Evolutionary conservation across 192 early-diverging fungal genomes (phyloP), one percentile per base, ranked within the genome.

Genomic region (Oehlia diaphana): DNA sequence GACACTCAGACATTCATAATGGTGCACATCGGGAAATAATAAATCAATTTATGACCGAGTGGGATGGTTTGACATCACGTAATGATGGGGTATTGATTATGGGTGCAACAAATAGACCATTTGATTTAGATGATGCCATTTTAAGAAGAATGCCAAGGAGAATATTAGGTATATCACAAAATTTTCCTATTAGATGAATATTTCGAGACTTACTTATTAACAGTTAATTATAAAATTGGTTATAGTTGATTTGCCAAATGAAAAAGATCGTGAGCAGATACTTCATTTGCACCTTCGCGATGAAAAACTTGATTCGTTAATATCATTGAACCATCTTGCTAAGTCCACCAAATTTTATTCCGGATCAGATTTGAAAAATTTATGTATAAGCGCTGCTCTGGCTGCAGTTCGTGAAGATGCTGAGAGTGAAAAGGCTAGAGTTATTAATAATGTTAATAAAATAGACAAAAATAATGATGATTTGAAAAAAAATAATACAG

Each of bases 21-120:
- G 86, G 90, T 42, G 91, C 85, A 83, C 92, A 92, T 63, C 91
- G 91, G 66, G 94, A 96, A 82, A 92, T 93, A 2, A 87, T 97
- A 81, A 97, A 97, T 72, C 95, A 99, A 84, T 96, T 99, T 77
- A 98, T 98, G 96, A 89, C 92, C 19, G 97, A 99, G 82, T 99
- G 97, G 96, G 96, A 98, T 79, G 96, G 96, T 6, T 82, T 95
- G 50, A 87, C 91, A 10, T 88, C 88, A 3, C 83, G 90, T 49
- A 96, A 96, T 80, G 82, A 90, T 49, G 93, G 95, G 37, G 90
- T 97, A 23, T 90, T 95, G 76, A 87, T 97, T 14, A 92, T 97
- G 90, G 96, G 92, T 8, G 96, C 97, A 4, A 99, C 97, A 3
- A 99, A 99, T 82, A 86, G 97, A 37, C 97, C 97, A 14, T 98